Evolutionary conservation across 2,329 filamentous ascomycete genomes (phyloP).

Genomic region (Penicillium verrucosum): DNA sequence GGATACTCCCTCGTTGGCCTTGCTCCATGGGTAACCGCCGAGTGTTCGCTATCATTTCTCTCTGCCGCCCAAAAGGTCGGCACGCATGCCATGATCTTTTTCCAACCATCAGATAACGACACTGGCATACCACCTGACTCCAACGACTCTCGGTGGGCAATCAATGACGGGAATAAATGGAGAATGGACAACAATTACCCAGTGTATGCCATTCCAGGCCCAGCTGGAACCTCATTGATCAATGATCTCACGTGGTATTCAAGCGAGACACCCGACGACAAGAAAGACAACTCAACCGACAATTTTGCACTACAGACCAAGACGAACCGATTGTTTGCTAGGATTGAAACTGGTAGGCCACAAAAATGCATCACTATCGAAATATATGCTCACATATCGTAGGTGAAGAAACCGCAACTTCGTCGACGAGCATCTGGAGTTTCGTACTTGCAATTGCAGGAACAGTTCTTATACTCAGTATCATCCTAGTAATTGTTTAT

Average conservation of each 20-base stretch:
- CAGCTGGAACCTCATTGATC: constrained; percentile 66
- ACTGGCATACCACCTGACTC: constrained; percentile 62
- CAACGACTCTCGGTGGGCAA: constrained; percentile 65
- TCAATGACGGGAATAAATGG: constrained; percentile 70
- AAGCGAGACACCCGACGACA: constrained; percentile 60
- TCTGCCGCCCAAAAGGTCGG: constrained; percentile 58
- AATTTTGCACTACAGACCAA: not conserved
- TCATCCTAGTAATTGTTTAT: constrained; percentile 64
- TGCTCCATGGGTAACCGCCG: constrained; percentile 76
- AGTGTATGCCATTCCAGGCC: constrained; percentile 74
- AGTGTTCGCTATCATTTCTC: constrained; percentile 73
- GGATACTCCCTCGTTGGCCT: constrained; percentile 76
- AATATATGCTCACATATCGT: constrained; percentile 48
- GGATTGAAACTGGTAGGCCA: constrained; percentile 46
- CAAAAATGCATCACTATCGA: not conserved
- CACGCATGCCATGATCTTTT: constrained; percentile 59
- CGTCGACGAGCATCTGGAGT: constrained; percentile 77
- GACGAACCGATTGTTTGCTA: constrained; percentile 47
- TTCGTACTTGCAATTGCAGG: constrained; percentile 75
- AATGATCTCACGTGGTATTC: constrained; percentile 71
- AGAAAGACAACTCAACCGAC: constrained; percentile 31
- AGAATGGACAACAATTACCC: constrained; percentile 68
- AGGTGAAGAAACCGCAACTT: constrained; percentile 32
- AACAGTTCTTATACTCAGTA: constrained; percentile 69
- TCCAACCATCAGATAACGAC: constrained; percentile 43